Percentiles rank a stretch among this genome's conserved stretches.
These are phyloP conservation scores for Naegleria gruberi DNA, from an alignment of 208 protist genomes.

Conservation along the genomic window DNA sequence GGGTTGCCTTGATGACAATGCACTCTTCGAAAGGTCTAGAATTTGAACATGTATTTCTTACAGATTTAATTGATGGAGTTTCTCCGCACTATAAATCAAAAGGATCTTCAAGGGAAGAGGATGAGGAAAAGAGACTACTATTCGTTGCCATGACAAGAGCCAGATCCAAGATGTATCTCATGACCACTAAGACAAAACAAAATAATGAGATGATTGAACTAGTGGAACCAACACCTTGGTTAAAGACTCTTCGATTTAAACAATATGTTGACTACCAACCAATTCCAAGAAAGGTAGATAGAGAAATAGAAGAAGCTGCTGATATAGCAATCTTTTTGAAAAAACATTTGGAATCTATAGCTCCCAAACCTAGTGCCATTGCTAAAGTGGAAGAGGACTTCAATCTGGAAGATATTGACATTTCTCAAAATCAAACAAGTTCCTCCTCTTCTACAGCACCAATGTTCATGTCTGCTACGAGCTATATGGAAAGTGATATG, in stretches of 20 bases:
- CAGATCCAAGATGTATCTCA: background rate
- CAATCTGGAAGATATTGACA: too few relatives aligned
- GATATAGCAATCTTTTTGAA: background rate
- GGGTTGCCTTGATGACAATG: background rate
- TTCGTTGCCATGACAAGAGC: conserved; percentile 16
- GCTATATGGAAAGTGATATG: too few relatives aligned
- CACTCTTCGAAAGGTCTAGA: background rate
- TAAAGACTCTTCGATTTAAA: background rate
- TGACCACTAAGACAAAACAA: background rate
- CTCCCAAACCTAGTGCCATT: too few relatives aligned
- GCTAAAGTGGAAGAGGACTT: too few relatives aligned
- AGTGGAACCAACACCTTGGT: background rate
- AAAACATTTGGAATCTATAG: background rate
- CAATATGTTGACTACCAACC: background rate
- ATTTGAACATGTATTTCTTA: background rate
- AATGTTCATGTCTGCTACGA: too few relatives aligned
- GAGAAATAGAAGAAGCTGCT: background rate
- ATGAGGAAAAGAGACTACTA: conserved; percentile 10
- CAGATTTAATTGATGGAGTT: background rate
- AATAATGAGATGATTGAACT: background rate
- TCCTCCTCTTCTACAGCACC: too few relatives aligned
- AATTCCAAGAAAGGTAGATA: background rate
- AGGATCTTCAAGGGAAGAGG: background rate
- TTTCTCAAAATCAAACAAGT: too few relatives aligned
- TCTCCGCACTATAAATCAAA: background rate